phyloP scores from a whole-genome alignment of 2,329 filamentous ascomycete genomes.

The Penicillium sp. region DNA sequence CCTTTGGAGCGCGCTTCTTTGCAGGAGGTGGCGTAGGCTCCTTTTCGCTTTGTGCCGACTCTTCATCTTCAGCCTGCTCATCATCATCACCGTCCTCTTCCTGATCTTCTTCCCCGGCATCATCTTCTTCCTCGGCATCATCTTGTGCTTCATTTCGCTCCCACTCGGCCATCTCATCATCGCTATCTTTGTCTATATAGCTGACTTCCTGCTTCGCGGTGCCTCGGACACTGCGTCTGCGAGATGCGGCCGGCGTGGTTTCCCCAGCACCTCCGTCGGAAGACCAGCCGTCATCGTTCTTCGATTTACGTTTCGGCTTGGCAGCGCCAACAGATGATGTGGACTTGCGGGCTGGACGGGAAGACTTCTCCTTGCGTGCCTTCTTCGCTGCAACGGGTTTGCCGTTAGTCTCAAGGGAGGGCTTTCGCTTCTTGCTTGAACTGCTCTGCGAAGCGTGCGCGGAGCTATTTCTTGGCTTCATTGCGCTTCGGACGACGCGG shows the following conservation, averaged over 20 bases:
- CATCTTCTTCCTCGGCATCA: slow-evolving; percentile 23
- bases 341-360: slow-evolving; percentile 33
- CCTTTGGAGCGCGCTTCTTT: slow-evolving; percentile 17
- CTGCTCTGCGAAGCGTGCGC: slow-evolving; percentile 18
- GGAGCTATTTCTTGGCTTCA: slow-evolving; percentile 56
- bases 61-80: slow-evolving; percentile 9
- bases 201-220: slow-evolving; percentile 37
- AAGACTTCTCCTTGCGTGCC: slow-evolving; percentile 30
- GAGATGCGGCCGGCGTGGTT: slow-evolving; percentile 31
- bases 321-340: slow-evolving; percentile 25
- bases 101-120: slow-evolving; percentile 19
- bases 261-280: slow-evolving; percentile 42
- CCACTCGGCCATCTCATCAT: slow-evolving; percentile 44
- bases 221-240: slow-evolving; percentile 42
- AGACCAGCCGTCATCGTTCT: slow-evolving; percentile 41
- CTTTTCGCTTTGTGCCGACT: slow-evolving; percentile 19
- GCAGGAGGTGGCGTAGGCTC: slow-evolving; percentile 19
- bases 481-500: slow-evolving; percentile 63
- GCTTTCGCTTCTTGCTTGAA: slow-evolving; percentile 43
- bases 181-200: slow-evolving; percentile 45
- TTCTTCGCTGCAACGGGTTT: slow-evolving; percentile 29
- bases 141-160: slow-evolving; percentile 29
- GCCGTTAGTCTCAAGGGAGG: slow-evolving; percentile 28
- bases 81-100: slow-evolving; percentile 8
- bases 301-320: slow-evolving; percentile 39